These are phyloP conservation scores for Coprinopsis marcescibilis DNA, from an alignment of 768 basidiomycete genomes.

Conservation along the genomic window DNA sequence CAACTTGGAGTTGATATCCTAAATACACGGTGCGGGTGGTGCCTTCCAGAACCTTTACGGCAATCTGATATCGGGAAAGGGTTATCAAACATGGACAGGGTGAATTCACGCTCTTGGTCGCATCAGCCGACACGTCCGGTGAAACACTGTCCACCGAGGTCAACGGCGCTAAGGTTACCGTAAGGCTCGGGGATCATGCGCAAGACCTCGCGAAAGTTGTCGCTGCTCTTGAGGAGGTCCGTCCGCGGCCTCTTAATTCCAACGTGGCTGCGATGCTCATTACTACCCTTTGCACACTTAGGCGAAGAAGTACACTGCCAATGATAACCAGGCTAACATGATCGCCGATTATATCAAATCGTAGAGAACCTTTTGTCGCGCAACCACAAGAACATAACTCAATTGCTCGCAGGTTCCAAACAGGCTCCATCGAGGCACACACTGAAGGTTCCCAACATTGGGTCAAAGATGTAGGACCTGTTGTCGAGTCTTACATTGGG, in stretches of 20 bases:
- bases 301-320: constrained; percentile 72
- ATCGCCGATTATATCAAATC: constrained; percentile 75
- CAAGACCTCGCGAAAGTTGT: constrained; percentile 48
- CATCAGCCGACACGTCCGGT: constrained; percentile 49
- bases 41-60: background rate
- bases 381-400: background rate
- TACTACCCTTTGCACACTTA: constrained; percentile 27
- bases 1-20: constrained; percentile 68
- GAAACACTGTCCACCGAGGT: constrained; percentile 42
- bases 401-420: constrained; percentile 49
- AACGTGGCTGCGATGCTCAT: background rate
- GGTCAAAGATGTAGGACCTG: constrained; percentile 84
- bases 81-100: constrained; percentile 61
- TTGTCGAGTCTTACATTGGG: constrained; percentile 85
- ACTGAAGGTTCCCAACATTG: constrained; percentile 71
- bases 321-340: constrained; percentile 69
- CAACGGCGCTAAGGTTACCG: constrained; percentile 36
- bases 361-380: constrained; percentile 33
- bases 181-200: constrained; percentile 75
- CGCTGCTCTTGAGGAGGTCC: constrained; percentile 54
- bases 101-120: constrained; percentile 68
- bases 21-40: constrained; percentile 62
- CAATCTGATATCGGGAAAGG: constrained; percentile 28
- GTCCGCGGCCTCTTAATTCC: background rate
- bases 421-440: constrained; percentile 76